Conservation (phyloP, 768 basidiomycete species). For the Leccinum barrowsii region DNA sequence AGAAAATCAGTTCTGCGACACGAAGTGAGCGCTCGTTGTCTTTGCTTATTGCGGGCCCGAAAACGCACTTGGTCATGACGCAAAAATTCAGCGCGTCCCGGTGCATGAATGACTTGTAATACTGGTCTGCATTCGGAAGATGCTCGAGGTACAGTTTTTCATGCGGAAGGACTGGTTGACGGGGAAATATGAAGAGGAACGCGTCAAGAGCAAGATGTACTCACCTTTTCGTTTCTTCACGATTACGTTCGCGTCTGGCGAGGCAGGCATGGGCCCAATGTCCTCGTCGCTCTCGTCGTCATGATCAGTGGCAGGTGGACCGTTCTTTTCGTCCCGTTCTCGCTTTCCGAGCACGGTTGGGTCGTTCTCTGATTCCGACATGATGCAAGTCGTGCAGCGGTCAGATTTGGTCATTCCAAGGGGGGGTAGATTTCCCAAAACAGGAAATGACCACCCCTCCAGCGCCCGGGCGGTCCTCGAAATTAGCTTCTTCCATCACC, state of each 20-base stretch:
- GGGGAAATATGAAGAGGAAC: constrained; percentile 13
- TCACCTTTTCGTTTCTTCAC: constrained; percentile 79
- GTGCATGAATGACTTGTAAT: constrained; percentile 99
- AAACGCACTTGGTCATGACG: constrained; percentile 77
- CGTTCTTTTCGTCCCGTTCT: constrained; percentile 35
- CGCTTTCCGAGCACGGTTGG: constrained; percentile 64
- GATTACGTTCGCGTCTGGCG: constrained; percentile 32
- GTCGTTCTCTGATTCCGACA: constrained; percentile 49
- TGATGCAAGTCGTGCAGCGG: constrained; percentile 11
- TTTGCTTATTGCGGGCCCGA: too few relatives aligned
- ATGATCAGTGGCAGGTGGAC: constrained; percentile 13
- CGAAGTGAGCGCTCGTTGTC: constrained; percentile 5
- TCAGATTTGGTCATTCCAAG: too few relatives aligned
- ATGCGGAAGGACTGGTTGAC: constrained; percentile 76
- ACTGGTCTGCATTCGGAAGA: constrained; percentile 87
- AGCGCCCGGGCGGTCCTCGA: too few relatives aligned
- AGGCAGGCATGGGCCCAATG: constrained; percentile 85
- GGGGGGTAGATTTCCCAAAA: too few relatives aligned
- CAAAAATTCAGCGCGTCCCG: constrained; percentile 87
- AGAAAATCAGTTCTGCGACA: constrained; percentile 79
- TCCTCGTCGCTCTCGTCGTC: constrained; percentile 66
- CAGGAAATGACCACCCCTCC: too few relatives aligned
- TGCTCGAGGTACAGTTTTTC: constrained; percentile 92
- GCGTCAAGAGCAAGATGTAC: constrained; percentile 13
- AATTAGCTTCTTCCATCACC: too few relatives aligned